Conservation (phyloP, 75 land plant genomes). For the Pseudotsuga menziesii region DNA sequence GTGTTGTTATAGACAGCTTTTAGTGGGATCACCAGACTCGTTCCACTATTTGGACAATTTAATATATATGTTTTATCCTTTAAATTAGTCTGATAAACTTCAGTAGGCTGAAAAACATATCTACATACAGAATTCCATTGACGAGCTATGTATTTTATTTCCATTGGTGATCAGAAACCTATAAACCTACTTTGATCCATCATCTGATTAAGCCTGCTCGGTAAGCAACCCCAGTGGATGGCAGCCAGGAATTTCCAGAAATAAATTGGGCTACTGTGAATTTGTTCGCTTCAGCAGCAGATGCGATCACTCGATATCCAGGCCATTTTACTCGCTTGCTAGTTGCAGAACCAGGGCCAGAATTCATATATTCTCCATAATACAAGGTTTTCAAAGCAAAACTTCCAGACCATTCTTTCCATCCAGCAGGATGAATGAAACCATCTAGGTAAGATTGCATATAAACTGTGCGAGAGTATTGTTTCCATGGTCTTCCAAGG, state of each 20-base stretch:
- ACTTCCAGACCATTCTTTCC: constrained; percentile 19
- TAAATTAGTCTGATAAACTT: no score
- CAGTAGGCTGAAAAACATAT: no score
- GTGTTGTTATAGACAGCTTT: no score
- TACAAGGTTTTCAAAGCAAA: constrained; percentile 14
- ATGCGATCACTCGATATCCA: constrained; percentile 10
- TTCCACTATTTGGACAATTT: no score
- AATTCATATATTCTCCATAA: constrained; percentile 23
- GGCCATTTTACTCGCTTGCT: constrained; percentile 26
- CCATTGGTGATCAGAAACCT: no score
- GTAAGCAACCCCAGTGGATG: not conserved
- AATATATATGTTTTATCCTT: no score
- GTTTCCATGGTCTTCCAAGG: constrained; percentile 35
- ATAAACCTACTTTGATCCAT: no score
- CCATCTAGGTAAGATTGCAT: constrained; percentile 11
- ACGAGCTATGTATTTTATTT: no score
- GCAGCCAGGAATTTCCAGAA: constrained; percentile 30
- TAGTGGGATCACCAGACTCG: no score
- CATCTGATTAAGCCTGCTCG: no score
- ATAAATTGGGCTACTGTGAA: constrained; percentile 25
- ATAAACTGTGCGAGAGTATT: constrained; percentile 18
- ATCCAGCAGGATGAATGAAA: constrained; percentile 20
- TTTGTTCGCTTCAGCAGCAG: constrained; percentile 10
- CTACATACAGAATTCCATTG: no score
- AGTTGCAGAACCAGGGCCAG: constrained; percentile 16